Evolutionary conservation across 768 basidiomycete genomes (phyloP), one percentile per base, ranked within the genome.

Genomic region (Rhodotorula graminis): DNA sequence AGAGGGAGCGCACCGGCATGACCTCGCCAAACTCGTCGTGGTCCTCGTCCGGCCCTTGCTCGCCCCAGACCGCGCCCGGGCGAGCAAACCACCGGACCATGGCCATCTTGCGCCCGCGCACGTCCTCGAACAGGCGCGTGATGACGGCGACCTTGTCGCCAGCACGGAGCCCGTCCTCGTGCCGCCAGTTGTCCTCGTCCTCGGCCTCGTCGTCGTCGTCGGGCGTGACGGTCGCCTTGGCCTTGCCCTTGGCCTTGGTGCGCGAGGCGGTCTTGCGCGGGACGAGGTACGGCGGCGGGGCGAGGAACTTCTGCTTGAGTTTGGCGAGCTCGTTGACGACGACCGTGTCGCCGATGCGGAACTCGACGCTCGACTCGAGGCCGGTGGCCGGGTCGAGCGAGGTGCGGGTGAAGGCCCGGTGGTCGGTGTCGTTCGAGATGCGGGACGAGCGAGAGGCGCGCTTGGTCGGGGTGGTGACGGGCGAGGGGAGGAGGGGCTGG

Each of bases 101-200:
- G 8, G 71, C 75, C 46, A 53, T 53, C 67, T 65, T 75, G 47
- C 25, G 50, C n/a, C 71, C 67, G 57, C 60, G 49, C 18, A 56
- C 69, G 52, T 76, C 74, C 64, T 77, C 74, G 37, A 56, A 73
- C 61, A 73, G 50, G 14, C 70, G 33, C 25, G 67, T 71, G 42
- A 73, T 71, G 59, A 74, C 67, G 16, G 58, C 77, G 15, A 70
- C 77, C 69, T 74, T 73, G 61, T 71, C 75, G 3, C 53, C 65
- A 5, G 40, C 37, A 33, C 10, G 19, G 21, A 71, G 57, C 0
- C 68, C 75, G 49, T 74, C 75, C 33, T 69, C 59, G 58, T 73
- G 67, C 25, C 33, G 55, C 77, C 72, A 73, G 3, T 69, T 64
- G 10, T 52, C 47, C 40, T 65, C 64, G 47, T 33, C 12, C 9